Evolutionary conservation across 192 early-diverging fungal genomes (phyloP), one percentile per base, ranked within the genome.

Genomic region (Obelidium mucronatum): DNA sequence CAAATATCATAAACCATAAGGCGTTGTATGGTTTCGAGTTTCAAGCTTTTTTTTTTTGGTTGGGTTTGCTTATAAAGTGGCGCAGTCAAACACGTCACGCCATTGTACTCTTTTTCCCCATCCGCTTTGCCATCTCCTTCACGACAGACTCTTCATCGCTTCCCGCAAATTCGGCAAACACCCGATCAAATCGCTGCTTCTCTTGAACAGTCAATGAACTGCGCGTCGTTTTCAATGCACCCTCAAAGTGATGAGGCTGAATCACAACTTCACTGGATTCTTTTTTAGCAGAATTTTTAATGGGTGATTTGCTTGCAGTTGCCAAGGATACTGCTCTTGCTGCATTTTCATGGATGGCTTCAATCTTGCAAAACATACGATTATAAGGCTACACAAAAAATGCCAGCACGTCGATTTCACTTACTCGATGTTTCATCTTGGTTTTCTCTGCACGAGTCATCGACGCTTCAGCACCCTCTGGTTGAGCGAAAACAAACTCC

Each of bases 131-230:
- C 56, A 24, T 65, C 65, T 30, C 17, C 58, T 42, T 70, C 35
- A 56, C 37, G 17, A 64, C 66, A 42, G 4, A 26, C 44, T 26
- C 66, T 8, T 67, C 66, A 37, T 72, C 66, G 54, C 17, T 59
- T 11, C 69, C 67, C 28, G 36, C 11, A 60, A 81, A 83, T 56
- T 79, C 60, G 33, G 66, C 76, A 69, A 82, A 88, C 68, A 93
- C 90, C 2, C 79, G 69, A 56, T 87, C 79, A 17, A 92, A 81
- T 36, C 90, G 73, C 1, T 37, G 8, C 37, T 77, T 72, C 44
- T 93, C 91, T 24, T 90, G 84, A 22, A 76, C 79, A 15, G 86
- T 85, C 35, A 91, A 85, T 22, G 92, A 93, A 33, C 90, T 86
- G 28, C 89, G 80, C 2, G 92, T 90, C n/a, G 75, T 77, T 40